Base-by-base conservation (phyloP, 2,329 filamentous ascomycete species). In the Ophiognomonia clavigignenti-juglandacearum region DNA sequence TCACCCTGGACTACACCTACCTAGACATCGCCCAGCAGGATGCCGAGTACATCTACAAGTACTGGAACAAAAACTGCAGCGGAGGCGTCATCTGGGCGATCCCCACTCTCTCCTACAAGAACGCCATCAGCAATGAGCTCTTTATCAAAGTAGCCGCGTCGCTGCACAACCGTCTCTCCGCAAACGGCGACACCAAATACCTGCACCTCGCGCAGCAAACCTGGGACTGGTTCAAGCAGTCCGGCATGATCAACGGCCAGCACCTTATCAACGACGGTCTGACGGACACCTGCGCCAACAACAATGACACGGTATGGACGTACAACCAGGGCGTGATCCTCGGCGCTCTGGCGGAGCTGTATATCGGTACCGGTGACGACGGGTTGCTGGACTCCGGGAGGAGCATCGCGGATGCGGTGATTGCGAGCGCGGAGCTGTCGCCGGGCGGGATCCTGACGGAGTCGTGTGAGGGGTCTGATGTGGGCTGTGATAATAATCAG, bases 241-340 rank as follows among this genome's bases (percentile, higher is more conserved):
- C 66, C 39, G 76, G 75, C 42, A 65, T 81, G 61, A 76, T 80
- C 62, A 78, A 77, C 59, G 44, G 54, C 9, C 61, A 74, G 10
- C 62, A 64, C 16, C 67, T 78, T 23, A 65, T 80, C 61, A 78
- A 79, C 54, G 77, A 81, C 54, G 77, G 77, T 18, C 64, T 81
- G 41, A 59, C 64, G 27, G 45, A 50, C 0, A 59, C 63, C 3
- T 80, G 77, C 63, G 66, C 67, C 51, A 80, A 78, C 63, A 74
- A 80, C 56, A 64, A 66, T 11, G 62, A 68, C 10, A 69, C 68
- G 24, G 73, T 71, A 0, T 80, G 70, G 68, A 71, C 70, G 0
- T 81, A 81, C 63, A 81, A 81, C 62, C 77, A 81, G 55, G 77
- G 78, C 44, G 74, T 79, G 43, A 66, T 82, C 41, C 70, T 82